A percentile compares a stretch with the other conserved stretches of the same genome.
These are phyloP conservation scores for Fusarium falciforme DNA, from an alignment of 2,329 filamentous ascomycete genomes.

Conservation along the genomic window DNA sequence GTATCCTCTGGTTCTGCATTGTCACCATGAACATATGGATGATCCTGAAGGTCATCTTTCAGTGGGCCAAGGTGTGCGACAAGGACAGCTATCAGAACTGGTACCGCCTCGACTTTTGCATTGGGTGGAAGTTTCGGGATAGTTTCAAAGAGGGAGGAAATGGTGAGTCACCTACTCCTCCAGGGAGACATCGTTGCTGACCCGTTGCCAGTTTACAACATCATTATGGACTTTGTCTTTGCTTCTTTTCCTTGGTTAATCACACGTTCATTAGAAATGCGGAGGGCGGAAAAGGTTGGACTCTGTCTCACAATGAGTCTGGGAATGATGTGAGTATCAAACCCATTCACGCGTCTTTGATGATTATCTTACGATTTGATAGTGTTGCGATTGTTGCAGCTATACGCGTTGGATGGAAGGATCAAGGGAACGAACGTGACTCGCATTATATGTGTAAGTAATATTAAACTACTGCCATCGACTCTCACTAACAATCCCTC, in stretches of 20 bases:
- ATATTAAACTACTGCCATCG: rapidly evolving
- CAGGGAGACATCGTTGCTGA: neutral
- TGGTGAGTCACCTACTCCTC: slow-evolving; percentile 47
- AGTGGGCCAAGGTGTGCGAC: slow-evolving; percentile 61
- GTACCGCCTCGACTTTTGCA: slow-evolving; percentile 60
- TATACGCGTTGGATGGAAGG: slow-evolving; percentile 61
- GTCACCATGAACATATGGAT: slow-evolving; percentile 61
- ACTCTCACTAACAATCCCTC: neutral
- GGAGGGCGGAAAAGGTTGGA: slow-evolving; percentile 59
- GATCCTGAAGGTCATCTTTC: slow-evolving; percentile 59
- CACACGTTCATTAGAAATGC: slow-evolving; percentile 60
- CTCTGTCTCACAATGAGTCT: slow-evolving; percentile 63
- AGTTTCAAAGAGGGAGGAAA: slow-evolving; percentile 64
- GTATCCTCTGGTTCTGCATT: slow-evolving; percentile 62
- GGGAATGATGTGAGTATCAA: slow-evolving; percentile 54
- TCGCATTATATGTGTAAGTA: slow-evolving; percentile 58
- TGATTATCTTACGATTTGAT: neutral
- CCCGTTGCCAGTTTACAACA: slow-evolving; percentile 58
- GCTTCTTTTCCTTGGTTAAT: slow-evolving; percentile 63
- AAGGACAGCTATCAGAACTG: slow-evolving; percentile 57
- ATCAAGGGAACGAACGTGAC: slow-evolving; percentile 58
- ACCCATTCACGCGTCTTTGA: no score
- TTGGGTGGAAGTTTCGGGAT: slow-evolving; percentile 52
- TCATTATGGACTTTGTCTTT: slow-evolving; percentile 65
- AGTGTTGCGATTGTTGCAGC: slow-evolving; percentile 61